Evolutionary conservation across 129 eudicot genomes (phyloP).

Genomic region (Arctium minus): DNA sequence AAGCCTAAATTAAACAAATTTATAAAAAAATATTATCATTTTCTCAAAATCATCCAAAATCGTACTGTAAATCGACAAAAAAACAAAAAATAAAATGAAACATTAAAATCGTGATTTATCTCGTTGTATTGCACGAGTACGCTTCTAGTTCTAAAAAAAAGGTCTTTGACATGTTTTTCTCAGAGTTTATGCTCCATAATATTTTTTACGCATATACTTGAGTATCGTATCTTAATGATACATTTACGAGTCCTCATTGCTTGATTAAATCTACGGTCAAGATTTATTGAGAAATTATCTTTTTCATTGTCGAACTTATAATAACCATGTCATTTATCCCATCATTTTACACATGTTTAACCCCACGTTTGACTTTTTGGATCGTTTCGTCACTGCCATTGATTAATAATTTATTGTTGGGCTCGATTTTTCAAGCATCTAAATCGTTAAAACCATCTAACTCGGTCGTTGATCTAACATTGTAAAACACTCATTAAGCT

Average conservation of each 20-base stretch:
- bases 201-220: neutral
- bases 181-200: neutral
- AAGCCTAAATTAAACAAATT: no score
- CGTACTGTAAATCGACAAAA: no score
- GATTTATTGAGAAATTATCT: neutral
- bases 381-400: neutral
- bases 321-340: neutral
- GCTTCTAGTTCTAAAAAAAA: neutral
- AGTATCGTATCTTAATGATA: neutral
- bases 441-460: neutral
- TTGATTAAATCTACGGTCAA: neutral
- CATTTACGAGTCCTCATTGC: neutral
- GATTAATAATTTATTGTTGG: neutral
- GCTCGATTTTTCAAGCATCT: neutral
- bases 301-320: neutral
- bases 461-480: neutral
- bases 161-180: neutral
- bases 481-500: neutral
- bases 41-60: no score
- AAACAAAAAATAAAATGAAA: no score
- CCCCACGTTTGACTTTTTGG: neutral
- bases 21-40: no score
- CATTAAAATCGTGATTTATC: no score
- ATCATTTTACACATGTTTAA: neutral
- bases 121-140: no score